Evolutionary conservation across 108 stramenopile species (phyloP), one percentile per base, ranked within the genome.

Genomic region (Schizochytrium sp.): DNA sequence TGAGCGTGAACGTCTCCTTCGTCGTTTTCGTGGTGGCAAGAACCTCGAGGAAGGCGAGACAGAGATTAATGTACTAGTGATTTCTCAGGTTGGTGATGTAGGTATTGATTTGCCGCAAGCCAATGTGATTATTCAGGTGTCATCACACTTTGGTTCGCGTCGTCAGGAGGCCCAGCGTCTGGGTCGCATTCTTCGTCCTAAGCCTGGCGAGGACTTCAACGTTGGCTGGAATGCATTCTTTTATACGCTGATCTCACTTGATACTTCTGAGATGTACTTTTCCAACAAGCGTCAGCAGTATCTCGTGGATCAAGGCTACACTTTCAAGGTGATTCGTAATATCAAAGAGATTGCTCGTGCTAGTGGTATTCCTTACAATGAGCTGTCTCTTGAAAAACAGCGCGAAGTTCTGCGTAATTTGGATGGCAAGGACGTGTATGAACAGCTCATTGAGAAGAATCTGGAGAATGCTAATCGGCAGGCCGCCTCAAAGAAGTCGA

Each of bases 91-190:
- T 72, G 99, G 99, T 17, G 99, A 99, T 90, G 98, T 98, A n/a
- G 97, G 97, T 17, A 98, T 99, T 89, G 99, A 99, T 93, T 93
- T 99, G 41, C 99, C 99, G 47, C 98, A 99, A 83, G 99, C 99
- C 89, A 99, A 99, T 93, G 99, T 99, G 5, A 98, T 99, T 91
- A 98, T 99, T 72, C 99, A 99, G 92, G 97, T 99, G 5, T 97
- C 98, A 72, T 96, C 96, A 61, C 98, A 99, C 89, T 99, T 98
- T 92, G 98, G 98, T 44, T 96, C 97, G 73, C 95, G 99, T 7
- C 96, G 98, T 46, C 99, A 99, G 94, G 99, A 99, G 91, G 99
- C 99, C 3, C 99, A 99, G 92, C 96, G 99, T 38, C 92, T 99
- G 38, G 99, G 99, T 56, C 95, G 99, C 46, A 99, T 99, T 92